phyloP scores from a whole-genome alignment of 768 basidiomycete species.

The Lactifluus pinguis region DNA sequence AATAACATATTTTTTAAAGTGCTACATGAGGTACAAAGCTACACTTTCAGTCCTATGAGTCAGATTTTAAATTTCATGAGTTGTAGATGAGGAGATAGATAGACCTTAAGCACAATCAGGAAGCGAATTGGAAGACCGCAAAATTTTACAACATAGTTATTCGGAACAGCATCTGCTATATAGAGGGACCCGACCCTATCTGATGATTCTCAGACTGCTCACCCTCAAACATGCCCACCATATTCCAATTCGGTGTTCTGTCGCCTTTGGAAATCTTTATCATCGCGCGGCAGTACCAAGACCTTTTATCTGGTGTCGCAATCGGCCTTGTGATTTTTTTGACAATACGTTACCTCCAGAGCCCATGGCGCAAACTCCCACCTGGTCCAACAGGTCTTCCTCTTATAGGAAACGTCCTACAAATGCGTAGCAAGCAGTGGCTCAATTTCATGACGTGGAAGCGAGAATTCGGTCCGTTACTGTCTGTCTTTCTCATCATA shows the following conservation, averaged over 20 bases:
- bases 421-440: slow-evolving; percentile 15
- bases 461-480: slow-evolving; percentile 7
- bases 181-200: neutral
- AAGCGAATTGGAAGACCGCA: no score
- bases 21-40: no score
- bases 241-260: neutral
- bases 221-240: neutral
- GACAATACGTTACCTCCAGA: slow-evolving; percentile 9
- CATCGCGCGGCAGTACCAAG: neutral
- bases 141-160: no score
- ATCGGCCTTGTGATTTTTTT: neutral
- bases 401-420: slow-evolving; percentile 11
- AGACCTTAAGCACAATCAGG: no score
- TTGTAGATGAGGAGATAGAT: no score
- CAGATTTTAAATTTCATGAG: no score
- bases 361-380: slow-evolving; percentile 17
- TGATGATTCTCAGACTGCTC: neutral
- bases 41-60: no score
- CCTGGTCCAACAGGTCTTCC: slow-evolving; percentile 15
- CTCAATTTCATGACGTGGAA: slow-evolving; percentile 16
- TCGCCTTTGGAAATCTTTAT: neutral
- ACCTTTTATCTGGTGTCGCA: neutral
- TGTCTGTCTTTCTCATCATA: neutral
- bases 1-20: no score
- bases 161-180: neutral